These are phyloP conservation scores for Barnettozyma wickerhamii DNA, from an alignment of 805 yeast genomes.

Conservation along the genomic window DNA sequence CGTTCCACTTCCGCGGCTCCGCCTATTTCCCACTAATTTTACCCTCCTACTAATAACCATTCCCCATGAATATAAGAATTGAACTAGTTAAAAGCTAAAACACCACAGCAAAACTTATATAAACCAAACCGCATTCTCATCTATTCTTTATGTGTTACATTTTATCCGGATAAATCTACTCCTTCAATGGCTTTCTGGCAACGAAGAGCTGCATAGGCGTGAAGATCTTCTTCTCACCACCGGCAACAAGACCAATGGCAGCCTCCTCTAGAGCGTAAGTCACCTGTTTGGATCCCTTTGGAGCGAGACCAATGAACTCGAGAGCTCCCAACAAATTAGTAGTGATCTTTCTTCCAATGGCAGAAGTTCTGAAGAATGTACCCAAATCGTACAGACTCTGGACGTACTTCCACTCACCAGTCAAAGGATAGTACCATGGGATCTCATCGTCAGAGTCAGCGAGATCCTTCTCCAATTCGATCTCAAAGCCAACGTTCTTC, in stretches of 20 bases:
- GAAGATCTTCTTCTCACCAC: conserved; percentile 85
- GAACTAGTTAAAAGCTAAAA: too few relatives aligned
- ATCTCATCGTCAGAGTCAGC: conserved; percentile 78
- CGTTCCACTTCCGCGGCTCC: too few relatives aligned
- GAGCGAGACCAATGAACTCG: conserved; percentile 86
- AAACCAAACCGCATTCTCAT: too few relatives aligned
- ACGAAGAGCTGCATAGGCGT: conserved; percentile 98
- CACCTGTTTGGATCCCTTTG: conserved; percentile 87
- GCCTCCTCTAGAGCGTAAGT: conserved; percentile 95
- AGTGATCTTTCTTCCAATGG: conserved; percentile 80
- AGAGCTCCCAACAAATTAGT: conserved; percentile 73
- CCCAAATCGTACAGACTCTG: conserved; percentile 73
- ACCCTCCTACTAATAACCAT: too few relatives aligned
- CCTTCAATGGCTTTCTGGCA: conserved; percentile 69
- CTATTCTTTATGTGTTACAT: too few relatives aligned
- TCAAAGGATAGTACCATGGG: conserved; percentile 97
- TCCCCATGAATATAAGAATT: too few relatives aligned
- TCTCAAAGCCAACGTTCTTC: conserved; percentile 79
- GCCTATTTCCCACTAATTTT: too few relatives aligned
- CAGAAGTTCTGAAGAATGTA: conserved; percentile 86
- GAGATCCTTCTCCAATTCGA: conserved; percentile 71
- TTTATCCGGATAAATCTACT: too few relatives aligned
- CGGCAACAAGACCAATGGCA: conserved; percentile 89
- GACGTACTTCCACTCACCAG: conserved; percentile 89
- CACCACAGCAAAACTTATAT: too few relatives aligned